A percentile compares a stretch with the other conserved stretches of the same genome.
Conservation (phyloP, 805 yeast species). For the Pichia sporocuriosa region DNA sequence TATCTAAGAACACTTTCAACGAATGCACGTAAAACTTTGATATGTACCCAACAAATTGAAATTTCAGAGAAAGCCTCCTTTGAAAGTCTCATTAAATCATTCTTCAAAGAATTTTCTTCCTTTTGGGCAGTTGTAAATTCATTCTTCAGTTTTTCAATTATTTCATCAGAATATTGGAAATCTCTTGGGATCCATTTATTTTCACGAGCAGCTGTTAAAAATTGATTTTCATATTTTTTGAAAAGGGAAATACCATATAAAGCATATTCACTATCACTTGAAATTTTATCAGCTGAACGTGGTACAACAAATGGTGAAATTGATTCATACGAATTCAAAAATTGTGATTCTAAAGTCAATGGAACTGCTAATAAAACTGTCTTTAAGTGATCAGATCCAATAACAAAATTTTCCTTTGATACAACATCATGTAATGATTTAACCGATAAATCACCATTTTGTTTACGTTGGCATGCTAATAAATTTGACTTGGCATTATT, state of each 20-base stretch:
- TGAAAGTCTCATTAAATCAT: conserved; percentile 76
- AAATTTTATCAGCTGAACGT: conserved; percentile 67
- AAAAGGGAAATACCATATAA: conserved; percentile 78
- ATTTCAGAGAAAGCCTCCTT: conserved; percentile 88
- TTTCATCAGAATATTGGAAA: conserved; percentile 75
- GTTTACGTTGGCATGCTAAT: conserved; percentile 85
- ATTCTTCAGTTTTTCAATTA: conserved; percentile 61
- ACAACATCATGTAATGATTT: conserved; percentile 88
- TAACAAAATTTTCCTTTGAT: conserved; percentile 72
- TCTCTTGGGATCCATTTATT: conserved; percentile 90
- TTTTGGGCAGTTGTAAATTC: conserved; percentile 74
- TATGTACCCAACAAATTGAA: conserved; percentile 80
- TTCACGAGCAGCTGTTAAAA: conserved; percentile 68
- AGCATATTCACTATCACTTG: conserved; percentile 65
- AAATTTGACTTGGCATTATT: conserved; percentile 78
- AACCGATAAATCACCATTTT: conserved; percentile 88
- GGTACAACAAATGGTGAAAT: conserved; percentile 83
- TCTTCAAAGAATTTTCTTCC: conserved; percentile 63
- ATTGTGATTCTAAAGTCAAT: conserved; percentile 49
- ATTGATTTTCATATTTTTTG: conserved; percentile 70
- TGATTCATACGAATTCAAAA: conserved; percentile 67
- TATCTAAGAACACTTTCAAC: conserved; percentile 93
- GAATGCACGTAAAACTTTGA: conserved; percentile 78
- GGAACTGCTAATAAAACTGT: conserved; percentile 91
- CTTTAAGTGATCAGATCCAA: conserved; percentile 77